phyloP scores from a whole-genome alignment of 176 grass and related monocot genomes.

The Panicum miliaceum region DNA sequence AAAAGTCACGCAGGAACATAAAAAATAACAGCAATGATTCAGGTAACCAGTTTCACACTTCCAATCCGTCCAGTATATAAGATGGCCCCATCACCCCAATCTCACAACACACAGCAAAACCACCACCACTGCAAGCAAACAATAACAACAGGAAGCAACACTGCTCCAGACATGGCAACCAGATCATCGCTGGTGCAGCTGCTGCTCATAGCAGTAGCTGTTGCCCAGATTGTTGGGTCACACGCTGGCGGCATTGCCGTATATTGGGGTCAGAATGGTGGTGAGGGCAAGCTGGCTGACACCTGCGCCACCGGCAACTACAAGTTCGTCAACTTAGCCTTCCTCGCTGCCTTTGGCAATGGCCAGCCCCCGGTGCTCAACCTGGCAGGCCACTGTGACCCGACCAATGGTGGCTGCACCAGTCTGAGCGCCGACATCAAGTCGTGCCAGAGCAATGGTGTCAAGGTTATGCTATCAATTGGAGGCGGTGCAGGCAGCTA shows the following conservation, averaged over 20 bases:
- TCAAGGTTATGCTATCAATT: constrained; percentile 71
- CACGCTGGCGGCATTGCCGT: constrained; percentile 40
- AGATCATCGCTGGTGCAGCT: constrained; percentile 23
- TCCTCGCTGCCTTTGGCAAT: constrained; percentile 57
- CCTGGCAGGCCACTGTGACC: constrained; percentile 68
- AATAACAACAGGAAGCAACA: neutral
- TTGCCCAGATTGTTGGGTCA: neutral
- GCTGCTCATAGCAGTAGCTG: constrained; percentile 25
- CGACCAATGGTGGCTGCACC: constrained; percentile 41
- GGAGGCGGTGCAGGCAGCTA: constrained; percentile 43
- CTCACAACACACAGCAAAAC: constrained; percentile 5
- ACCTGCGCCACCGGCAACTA: constrained; percentile 41
- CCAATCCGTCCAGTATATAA: constrained; percentile 4
- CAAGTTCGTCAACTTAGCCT: constrained; percentile 55
- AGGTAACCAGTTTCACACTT: constrained; percentile 9
- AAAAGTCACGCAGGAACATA: neutral
- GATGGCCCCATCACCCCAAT: neutral
- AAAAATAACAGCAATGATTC: neutral
- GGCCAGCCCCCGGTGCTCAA: constrained; percentile 50
- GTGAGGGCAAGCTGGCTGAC: constrained; percentile 38
- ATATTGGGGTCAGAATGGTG: constrained; percentile 57
- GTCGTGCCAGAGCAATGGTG: constrained; percentile 50
- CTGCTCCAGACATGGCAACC: neutral
- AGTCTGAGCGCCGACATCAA: constrained; percentile 41
- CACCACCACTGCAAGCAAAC: neutral